These are phyloP conservation scores for Mallotus nudiflorus DNA, from an alignment of 345 rosid genomes.

Conservation along the genomic window DNA sequence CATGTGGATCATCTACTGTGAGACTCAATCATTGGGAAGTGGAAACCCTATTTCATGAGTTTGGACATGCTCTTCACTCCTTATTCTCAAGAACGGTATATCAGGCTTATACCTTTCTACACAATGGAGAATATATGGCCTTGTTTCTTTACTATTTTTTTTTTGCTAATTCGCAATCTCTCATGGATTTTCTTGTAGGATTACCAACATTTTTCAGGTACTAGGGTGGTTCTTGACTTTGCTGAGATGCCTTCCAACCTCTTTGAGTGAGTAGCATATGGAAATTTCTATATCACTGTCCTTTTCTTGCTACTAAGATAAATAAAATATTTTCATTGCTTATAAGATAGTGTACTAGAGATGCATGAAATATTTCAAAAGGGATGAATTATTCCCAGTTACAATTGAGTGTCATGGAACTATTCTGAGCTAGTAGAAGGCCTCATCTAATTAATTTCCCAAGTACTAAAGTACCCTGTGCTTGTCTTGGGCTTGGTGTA, in stretches of 20 bases:
- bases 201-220: constrained; percentile 93
- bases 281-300: constrained; percentile 8
- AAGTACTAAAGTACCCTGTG: neutral
- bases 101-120: constrained; percentile 10
- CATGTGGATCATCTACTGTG: constrained; percentile 53
- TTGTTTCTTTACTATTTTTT: no score
- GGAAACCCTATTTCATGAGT: constrained; percentile 95
- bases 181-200: constrained; percentile 54
- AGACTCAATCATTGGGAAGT: constrained; percentile 85
- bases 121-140: neutral
- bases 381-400: neutral
- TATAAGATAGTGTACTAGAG: neutral
- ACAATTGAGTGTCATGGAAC: neutral
- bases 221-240: constrained; percentile 87
- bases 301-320: neutral
- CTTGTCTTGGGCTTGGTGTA: neutral
- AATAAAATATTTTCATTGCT: constrained; percentile 1
- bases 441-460: neutral
- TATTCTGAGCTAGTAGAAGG: neutral
- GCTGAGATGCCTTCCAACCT: constrained; percentile 96
- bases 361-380: neutral
- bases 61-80: constrained; percentile 95
- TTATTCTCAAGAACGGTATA: constrained; percentile 89
- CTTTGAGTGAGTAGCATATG: constrained; percentile 76
- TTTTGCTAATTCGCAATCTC: neutral